Percentiles rank a stretch among this genome's conserved stretches.
phyloP scores from a whole-genome alignment of 768 basidiomycete genomes.

The Strobilomyces dryophilus region DNA sequence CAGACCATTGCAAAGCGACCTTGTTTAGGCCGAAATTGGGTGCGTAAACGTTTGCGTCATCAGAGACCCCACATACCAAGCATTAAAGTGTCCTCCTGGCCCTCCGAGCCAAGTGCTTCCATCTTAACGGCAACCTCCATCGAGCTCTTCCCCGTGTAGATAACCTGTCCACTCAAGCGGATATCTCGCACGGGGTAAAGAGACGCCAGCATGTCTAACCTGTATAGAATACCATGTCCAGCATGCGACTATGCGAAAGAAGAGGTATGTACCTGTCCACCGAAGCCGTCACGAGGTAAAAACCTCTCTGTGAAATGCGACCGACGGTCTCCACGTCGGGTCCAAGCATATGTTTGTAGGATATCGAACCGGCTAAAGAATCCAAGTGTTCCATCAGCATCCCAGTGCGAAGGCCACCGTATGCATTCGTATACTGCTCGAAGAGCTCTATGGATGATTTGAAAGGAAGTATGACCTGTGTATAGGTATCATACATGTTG shows the following conservation, averaged over 20 bases:
- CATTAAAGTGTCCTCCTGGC: constrained; percentile 53
- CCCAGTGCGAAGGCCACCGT: constrained; percentile 67
- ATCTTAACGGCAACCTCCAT: constrained; percentile 88
- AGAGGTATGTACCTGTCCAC: constrained; percentile 55
- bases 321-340: constrained; percentile 54
- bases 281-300: constrained; percentile 81
- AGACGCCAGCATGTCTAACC: constrained; percentile 63
- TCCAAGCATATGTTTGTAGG: constrained; percentile 79
- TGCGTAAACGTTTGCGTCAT: not conserved
- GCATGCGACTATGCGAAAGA: not conserved
- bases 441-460: constrained; percentile 52
- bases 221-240: constrained; percentile 21
- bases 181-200: constrained; percentile 62
- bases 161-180: constrained; percentile 74
- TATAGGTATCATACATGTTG: constrained; percentile 69
- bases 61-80: constrained; percentile 44
- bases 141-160: constrained; percentile 70
- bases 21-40: constrained; percentile 21
- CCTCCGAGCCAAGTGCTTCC: constrained; percentile 54
- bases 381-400: constrained; percentile 80
- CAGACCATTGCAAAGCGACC: constrained; percentile 95
- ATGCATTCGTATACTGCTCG: constrained; percentile 68
- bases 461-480: constrained; percentile 63
- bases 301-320: constrained; percentile 55
- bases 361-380: constrained; percentile 78